Percentiles rank a stretch among this genome's conserved stretches.
Conservation (phyloP, 805 yeast genomes). For the Starmerella riodocensis region DNA sequence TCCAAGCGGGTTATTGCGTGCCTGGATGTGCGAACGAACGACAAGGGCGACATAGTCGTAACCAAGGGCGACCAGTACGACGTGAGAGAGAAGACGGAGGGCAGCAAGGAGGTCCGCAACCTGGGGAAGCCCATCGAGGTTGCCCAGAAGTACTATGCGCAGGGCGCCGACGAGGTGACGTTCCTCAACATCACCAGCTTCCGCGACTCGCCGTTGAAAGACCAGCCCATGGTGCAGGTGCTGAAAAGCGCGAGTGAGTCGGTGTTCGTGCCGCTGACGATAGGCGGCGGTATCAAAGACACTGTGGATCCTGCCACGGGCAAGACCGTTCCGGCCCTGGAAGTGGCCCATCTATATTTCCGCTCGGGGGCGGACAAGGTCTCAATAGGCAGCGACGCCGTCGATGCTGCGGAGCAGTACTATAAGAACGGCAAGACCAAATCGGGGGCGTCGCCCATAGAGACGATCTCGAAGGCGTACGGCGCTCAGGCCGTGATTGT, state of each 20-base stretch:
- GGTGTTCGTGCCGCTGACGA: slow-evolving; percentile 91
- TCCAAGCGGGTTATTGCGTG: slow-evolving; percentile 92
- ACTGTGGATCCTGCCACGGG: slow-evolving; percentile 70
- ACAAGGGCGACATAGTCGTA: slow-evolving; percentile 87
- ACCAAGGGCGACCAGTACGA: slow-evolving; percentile 98
- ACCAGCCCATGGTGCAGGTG: slow-evolving; percentile 92
- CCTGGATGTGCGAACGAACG: slow-evolving; percentile 91
- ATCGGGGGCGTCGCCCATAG: slow-evolving; percentile 77
- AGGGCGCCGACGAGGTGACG: slow-evolving; percentile 96
- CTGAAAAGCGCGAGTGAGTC: slow-evolving; percentile 70
- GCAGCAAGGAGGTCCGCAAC: slow-evolving; percentile 54
- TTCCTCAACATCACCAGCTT: slow-evolving; percentile 91
- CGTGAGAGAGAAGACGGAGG: slow-evolving; percentile 63
- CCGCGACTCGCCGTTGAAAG: slow-evolving; percentile 82
- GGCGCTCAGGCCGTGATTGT: slow-evolving; percentile 97
- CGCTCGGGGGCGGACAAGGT: slow-evolving; percentile 97
- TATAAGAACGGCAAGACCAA: slow-evolving; percentile 45
- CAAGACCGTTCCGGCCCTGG: slow-evolving; percentile 62
- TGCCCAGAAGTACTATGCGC: slow-evolving; percentile 78
- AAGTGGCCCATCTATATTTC: slow-evolving; percentile 85
- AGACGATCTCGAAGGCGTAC: slow-evolving; percentile 78
- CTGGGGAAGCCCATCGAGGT: slow-evolving; percentile 92
- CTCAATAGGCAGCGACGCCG: slow-evolving; percentile 97
- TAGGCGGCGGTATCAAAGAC: slow-evolving; percentile 96
- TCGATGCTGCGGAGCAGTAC: slow-evolving; percentile 72